Conservation (phyloP, 2,329 filamentous ascomycete species). For the Stachybotrys chlorohalonatus region DNA sequence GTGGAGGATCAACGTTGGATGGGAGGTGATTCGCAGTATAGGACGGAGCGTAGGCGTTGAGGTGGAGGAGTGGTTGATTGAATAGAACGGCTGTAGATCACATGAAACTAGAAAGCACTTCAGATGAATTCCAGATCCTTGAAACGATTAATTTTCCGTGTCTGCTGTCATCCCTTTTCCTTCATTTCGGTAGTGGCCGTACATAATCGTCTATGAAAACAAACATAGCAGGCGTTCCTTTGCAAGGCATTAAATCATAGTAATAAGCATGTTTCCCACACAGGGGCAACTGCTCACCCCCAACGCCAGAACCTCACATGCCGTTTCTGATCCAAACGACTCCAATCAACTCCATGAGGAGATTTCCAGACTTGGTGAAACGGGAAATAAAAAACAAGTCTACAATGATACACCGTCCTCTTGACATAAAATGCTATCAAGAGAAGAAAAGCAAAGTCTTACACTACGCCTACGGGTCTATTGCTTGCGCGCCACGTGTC, state of each 20-base stretch:
- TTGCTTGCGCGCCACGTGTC: constrained; percentile 61
- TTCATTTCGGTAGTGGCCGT: background rate
- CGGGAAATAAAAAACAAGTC: background rate
- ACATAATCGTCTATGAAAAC: background rate
- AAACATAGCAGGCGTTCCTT: background rate
- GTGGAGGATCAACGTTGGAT: constrained; percentile 72
- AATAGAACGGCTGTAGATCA: constrained; percentile 27
- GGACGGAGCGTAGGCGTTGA: constrained; percentile 70
- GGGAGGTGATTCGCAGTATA: constrained; percentile 64
- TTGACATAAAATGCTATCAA: no score
- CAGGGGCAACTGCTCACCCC: background rate
- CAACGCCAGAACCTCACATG: background rate
- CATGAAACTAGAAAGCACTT: background rate
- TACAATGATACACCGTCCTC: no score
- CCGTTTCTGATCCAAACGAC: background rate
- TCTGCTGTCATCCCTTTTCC: background rate
- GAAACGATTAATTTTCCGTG: background rate
- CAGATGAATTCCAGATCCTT: background rate
- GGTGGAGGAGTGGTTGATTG: constrained; percentile 66
- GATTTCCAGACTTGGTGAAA: background rate
- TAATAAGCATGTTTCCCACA: background rate
- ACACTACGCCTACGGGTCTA: constrained; percentile 4
- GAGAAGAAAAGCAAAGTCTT: background rate
- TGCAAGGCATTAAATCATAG: background rate
- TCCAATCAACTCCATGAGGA: background rate